Base-by-base conservation (phyloP, 2,329 filamentous ascomycete species). In the Xylariaceae sp. region DNA sequence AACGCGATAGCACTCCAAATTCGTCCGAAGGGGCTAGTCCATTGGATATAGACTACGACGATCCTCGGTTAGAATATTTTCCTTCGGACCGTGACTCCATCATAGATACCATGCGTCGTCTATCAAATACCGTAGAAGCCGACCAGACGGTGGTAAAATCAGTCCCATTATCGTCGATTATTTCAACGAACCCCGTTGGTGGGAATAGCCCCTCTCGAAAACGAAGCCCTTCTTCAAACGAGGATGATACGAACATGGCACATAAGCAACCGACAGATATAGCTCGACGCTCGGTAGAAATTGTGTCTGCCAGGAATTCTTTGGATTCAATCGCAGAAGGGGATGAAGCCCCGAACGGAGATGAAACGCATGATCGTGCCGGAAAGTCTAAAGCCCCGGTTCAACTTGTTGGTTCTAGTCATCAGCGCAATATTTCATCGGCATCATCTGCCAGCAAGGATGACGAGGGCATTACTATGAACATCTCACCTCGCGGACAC, bases 41-140 rank as follows among this genome's bases (percentile, higher is more conserved):
- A 7, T 19, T 43, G 30, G 53, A 60, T 3, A 48, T 60, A n/a
- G 60, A 69, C 45, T 59, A 61, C 18, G 60, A 69, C 36, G 59
- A 69, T 43, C 67, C 67, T 41, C 55, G 51, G 16, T 39, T 69
- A 21, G 67, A 69, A 47, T 54, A 50, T 15, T 68, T 70, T 50
- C 67, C 67, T 7, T 65, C 63, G 10, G 62, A 68, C 45, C 65
- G 66, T 16, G 51, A 61, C 12, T 63, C 67, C 22, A 70, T 70
- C 43, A 47, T 69, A 13, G 65, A 64, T 46, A 55, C 66, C n/a
- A 48, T 70, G 53, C 65, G 65, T 39, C 65, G 64, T 46, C 61
- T 70, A 36, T 67, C 66, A 18, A 61, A 59, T 7, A 63, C 59
- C 42, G 53, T 68, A 37, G 63, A 67, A 1, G 55, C 58, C 8